Conservation (phyloP, 2,329 filamentous ascomycete genomes). For the Neonectria punicea region DNA sequence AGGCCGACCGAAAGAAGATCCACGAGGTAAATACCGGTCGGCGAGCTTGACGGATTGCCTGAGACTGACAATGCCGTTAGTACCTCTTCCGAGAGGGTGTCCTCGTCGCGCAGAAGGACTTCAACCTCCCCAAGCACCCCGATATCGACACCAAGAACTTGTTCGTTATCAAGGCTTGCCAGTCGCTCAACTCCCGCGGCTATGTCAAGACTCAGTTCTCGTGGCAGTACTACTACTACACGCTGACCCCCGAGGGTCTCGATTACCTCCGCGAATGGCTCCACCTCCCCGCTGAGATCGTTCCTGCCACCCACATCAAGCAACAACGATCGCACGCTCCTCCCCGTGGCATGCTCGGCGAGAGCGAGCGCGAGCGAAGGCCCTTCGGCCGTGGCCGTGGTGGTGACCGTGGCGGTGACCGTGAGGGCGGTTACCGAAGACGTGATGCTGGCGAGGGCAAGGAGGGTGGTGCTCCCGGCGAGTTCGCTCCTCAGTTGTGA, state of each 20-base stretch:
- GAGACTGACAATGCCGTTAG: slow-evolving; percentile 56
- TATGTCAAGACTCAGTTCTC: slow-evolving; percentile 99
- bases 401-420: slow-evolving; percentile 80
- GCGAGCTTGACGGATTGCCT: slow-evolving; percentile 35
- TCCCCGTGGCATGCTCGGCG: slow-evolving; percentile 98
- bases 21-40: slow-evolving; percentile 71
- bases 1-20: slow-evolving; percentile 99
- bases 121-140: slow-evolving; percentile 95
- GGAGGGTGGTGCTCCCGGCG: slow-evolving; percentile 91
- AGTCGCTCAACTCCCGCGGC: slow-evolving; percentile 97
- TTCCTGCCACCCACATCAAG: slow-evolving; percentile 99
- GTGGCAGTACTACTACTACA: slow-evolving; percentile 99
- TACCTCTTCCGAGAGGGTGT: slow-evolving; percentile 96
- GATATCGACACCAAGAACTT: slow-evolving; percentile 99
- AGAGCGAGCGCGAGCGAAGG: slow-evolving; percentile 82
- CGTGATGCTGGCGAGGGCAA: slow-evolving; percentile 88
- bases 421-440: slow-evolving; percentile 91
- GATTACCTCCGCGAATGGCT: slow-evolving; percentile 99
- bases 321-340: slow-evolving; percentile 98
- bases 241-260: slow-evolving; percentile 98
- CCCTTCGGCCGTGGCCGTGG: slow-evolving; percentile 84
- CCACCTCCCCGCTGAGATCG: slow-evolving; percentile 98
- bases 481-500: slow-evolving; percentile 92
- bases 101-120: slow-evolving; percentile 99
- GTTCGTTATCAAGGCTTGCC: slow-evolving; percentile 98